A percentile compares a stretch with the other conserved stretches of the same genome.
Conservation (phyloP, 768 basidiomycete genomes). For the Hydnum rufescens region DNA sequence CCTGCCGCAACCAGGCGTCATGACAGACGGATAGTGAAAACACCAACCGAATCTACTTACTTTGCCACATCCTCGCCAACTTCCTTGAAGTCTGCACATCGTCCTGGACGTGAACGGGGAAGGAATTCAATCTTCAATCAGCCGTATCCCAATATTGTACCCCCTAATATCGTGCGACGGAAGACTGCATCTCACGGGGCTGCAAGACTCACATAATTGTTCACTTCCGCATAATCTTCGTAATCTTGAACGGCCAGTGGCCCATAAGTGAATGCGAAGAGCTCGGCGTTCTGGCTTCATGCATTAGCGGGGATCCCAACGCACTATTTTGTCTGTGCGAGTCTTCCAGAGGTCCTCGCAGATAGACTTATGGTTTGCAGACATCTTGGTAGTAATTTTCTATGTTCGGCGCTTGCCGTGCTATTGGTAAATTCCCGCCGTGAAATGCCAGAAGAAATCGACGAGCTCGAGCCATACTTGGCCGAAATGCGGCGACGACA, state of each 20-base stretch:
- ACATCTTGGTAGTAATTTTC: neutral
- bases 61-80: conserved; percentile 88
- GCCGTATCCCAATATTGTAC: conserved; percentile 90
- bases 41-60: conserved; percentile 24
- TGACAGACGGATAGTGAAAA: neutral
- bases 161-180: conserved; percentile 39
- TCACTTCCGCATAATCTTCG: conserved; percentile 91
- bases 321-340: conserved; percentile 83
- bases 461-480: no score
- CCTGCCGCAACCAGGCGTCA: conserved; percentile 27
- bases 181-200: conserved; percentile 13
- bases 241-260: conserved; percentile 98
- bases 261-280: conserved; percentile 93
- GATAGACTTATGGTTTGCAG: conserved; percentile 42
- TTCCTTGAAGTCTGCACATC: conserved; percentile 84
- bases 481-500: no score
- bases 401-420: no score
- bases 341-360: conserved; percentile 95
- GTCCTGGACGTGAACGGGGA: conserved; percentile 75
- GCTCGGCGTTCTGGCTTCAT: conserved; percentile 76
- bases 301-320: conserved; percentile 14
- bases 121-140: conserved; percentile 98
- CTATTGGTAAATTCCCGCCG: no score
- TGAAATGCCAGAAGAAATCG: no score
- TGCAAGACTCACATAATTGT: conserved; percentile 86